Conservation (phyloP, 2,329 filamentous ascomycete genomes). For the Ophiocordyceps camponoti-rufipedis region DNA sequence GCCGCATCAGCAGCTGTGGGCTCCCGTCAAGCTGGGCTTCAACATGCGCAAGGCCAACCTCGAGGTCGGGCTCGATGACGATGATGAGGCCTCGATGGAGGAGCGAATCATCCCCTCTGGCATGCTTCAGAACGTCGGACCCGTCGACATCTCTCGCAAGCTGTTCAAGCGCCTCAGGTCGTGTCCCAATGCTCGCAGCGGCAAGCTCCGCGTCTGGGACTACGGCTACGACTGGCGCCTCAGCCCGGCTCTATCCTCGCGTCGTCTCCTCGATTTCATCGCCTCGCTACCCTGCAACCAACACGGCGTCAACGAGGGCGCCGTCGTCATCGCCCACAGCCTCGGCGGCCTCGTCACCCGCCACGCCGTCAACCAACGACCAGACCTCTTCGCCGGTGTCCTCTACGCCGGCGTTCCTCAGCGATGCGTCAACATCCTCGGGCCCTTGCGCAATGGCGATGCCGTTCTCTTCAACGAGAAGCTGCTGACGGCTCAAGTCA, state of each 20-base stretch:
- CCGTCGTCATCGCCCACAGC: conserved; percentile 29
- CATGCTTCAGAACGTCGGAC: conserved; percentile 82
- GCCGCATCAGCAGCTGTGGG: conserved; percentile 79
- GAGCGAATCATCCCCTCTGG: conserved; percentile 70
- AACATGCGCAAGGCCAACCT: conserved; percentile 85
- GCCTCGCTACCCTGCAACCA: conserved; percentile 59
- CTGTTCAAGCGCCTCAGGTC: conserved; percentile 62
- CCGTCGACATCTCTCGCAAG: conserved; percentile 72
- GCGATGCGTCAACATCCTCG: conserved; percentile 78
- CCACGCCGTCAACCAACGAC: conserved; percentile 70
- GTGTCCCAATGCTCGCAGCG: conserved; percentile 52
- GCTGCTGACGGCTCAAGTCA: conserved; percentile 79
- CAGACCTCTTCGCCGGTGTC: conserved; percentile 72
- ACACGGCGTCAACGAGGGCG: conserved; percentile 20
- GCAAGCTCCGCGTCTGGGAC: conserved; percentile 64
- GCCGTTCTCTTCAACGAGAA: conserved; percentile 78
- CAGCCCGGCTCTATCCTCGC: conserved; percentile 59
- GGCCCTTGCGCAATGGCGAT: conserved; percentile 80
- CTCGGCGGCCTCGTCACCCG: conserved; percentile 57
- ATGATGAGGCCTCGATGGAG: conserved; percentile 71
- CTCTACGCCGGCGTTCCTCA: conserved; percentile 74
- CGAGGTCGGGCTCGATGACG: conserved; percentile 63
- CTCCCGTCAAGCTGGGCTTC: conserved; percentile 79
- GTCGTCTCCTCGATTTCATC: conserved; percentile 54
- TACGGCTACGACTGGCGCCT: conserved; percentile 94